A percentile compares a stretch with the other conserved stretches of the same genome.
These are phyloP conservation scores for Acorus calamus DNA, from an alignment of 106 monocot genomes.

Conservation along the genomic window DNA sequence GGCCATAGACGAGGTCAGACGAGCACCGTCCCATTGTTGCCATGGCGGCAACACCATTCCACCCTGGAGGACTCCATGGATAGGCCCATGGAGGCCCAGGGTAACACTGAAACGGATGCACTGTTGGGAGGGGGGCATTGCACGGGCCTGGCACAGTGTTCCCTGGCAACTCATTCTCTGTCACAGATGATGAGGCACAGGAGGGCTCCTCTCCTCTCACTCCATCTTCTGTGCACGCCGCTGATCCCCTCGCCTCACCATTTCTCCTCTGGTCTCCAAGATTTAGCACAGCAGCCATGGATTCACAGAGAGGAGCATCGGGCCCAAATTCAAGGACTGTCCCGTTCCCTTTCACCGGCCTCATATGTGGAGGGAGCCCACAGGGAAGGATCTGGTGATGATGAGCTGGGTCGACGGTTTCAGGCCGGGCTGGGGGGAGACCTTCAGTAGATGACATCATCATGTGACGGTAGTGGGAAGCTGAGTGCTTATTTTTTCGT, in stretches of 20 bases:
- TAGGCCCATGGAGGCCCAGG: conserved; percentile 56
- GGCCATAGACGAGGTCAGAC: conserved; percentile 16
- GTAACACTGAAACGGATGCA: conserved; percentile 42
- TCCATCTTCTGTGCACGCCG: neutral
- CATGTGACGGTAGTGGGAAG: conserved; percentile 31
- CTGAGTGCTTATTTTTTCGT: conserved; percentile 74
- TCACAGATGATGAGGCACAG: conserved; percentile 31
- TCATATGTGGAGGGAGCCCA: conserved; percentile 12
- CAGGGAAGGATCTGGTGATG: conserved; percentile 19
- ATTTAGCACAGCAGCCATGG: conserved; percentile 53
- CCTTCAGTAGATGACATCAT: conserved; percentile 24
- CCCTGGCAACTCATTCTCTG: conserved; percentile 27
- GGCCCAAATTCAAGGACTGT: conserved; percentile 49
- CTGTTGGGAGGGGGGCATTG: conserved; percentile 20
- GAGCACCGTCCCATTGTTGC: conserved; percentile 13
- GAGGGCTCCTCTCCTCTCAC: conserved; percentile 53
- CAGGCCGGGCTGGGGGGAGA: conserved; percentile 16
- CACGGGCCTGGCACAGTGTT: conserved; percentile 15
- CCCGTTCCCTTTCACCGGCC: conserved; percentile 23
- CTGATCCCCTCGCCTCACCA: conserved; percentile 1
- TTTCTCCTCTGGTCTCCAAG: conserved; percentile 36
- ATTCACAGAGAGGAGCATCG: conserved; percentile 56
- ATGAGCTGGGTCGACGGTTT: conserved; percentile 25
- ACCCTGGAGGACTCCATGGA: conserved; percentile 47
- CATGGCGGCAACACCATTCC: conserved; percentile 33